A percentile compares a stretch with the other conserved stretches of the same genome.
phyloP scores from a whole-genome alignment of 2,329 filamentous ascomycete species.

The Westerdykella ornata region DNA sequence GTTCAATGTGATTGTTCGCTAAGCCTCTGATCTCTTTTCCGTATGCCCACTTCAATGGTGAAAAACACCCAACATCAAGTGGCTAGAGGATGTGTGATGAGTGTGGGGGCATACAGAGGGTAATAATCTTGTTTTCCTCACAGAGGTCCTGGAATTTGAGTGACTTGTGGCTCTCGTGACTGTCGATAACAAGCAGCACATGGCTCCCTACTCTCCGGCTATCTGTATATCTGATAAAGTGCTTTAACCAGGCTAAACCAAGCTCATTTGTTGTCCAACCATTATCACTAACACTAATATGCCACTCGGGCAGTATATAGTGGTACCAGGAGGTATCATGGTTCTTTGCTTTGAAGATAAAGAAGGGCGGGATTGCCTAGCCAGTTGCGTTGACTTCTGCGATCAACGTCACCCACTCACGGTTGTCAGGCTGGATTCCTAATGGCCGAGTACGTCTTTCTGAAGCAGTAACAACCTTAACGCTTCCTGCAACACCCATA shows the following conservation, averaged over 20 bases:
- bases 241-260: conserved; percentile 30
- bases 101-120: no score
- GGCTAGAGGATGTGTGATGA: no score
- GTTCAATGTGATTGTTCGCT: background rate
- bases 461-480: conserved; percentile 8
- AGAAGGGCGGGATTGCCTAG: conserved; percentile 7
- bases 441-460: conserved; percentile 3
- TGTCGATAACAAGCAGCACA: conserved; percentile 23
- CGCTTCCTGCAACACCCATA: conserved; percentile 6
- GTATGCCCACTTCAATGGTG: background rate
- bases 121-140: background rate
- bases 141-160: background rate
- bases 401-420: conserved; percentile 20
- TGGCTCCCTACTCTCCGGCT: conserved; percentile 18
- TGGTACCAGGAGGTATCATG: conserved; percentile 6
- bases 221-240: conserved; percentile 31
- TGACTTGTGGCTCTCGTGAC: no score
- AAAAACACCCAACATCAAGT: no score
- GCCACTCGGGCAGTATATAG: conserved; percentile 4
- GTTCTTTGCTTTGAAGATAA: conserved; percentile 9
- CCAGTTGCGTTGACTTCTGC: conserved; percentile 9
- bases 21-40: background rate
- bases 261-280: conserved; percentile 33
- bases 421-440: conserved; percentile 6
- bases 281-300: conserved; percentile 16